Evolutionary conservation across 306 rosid species (phyloP).

Genomic region (Argentina anserina): DNA sequence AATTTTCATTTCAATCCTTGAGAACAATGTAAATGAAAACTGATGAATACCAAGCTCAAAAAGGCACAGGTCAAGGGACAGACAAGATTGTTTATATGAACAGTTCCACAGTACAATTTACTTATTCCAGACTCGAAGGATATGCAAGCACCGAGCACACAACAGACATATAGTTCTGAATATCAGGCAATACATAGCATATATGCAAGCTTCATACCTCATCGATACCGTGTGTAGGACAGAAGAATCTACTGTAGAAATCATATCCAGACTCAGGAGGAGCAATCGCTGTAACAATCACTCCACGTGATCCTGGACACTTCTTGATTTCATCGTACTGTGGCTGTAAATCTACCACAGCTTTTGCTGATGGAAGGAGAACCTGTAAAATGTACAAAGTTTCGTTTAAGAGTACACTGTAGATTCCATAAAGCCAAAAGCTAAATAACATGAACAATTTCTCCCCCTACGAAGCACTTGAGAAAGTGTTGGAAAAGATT

Average conservation of each 20-base stretch:
- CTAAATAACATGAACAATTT: neutral
- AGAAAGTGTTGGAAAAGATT: neutral
- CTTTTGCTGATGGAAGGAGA: slow-evolving; percentile 43
- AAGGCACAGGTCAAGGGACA: neutral
- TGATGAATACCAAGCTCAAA: no score
- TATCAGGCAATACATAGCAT: neutral
- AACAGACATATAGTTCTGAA: neutral
- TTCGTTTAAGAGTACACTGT: neutral
- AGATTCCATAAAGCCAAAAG: neutral
- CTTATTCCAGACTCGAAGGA: neutral
- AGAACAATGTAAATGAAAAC: neutral
- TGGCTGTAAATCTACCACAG: slow-evolving; percentile 54
- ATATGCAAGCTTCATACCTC: slow-evolving; percentile 40
- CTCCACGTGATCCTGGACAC: slow-evolving; percentile 46
- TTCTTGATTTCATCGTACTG: slow-evolving; percentile 44
- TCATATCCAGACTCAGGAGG: slow-evolving; percentile 57
- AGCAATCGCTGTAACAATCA: slow-evolving; percentile 48
- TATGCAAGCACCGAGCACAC: neutral
- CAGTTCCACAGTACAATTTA: neutral
- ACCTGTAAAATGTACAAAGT: slow-evolving; percentile 40
- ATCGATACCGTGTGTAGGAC: slow-evolving; percentile 47
- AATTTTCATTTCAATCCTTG: neutral
- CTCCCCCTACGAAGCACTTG: neutral
- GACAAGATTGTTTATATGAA: neutral
- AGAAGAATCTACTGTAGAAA: slow-evolving; percentile 54